phyloP scores from a whole-genome alignment of 2,329 filamentous ascomycete species.

The Whalleya microplaca region DNA sequence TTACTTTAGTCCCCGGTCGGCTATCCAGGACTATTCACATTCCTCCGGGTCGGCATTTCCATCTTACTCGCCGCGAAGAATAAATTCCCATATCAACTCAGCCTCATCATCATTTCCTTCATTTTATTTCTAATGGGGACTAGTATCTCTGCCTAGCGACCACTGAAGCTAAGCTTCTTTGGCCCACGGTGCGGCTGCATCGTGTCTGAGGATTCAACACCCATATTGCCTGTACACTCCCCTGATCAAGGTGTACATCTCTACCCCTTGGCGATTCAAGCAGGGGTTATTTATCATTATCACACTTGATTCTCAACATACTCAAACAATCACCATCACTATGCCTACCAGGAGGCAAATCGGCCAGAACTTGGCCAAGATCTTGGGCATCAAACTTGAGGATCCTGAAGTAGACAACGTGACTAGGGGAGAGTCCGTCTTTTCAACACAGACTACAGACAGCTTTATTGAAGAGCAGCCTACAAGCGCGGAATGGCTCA shows the following conservation, averaged over 20 bases:
- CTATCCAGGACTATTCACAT: not conserved
- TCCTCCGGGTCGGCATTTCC: not conserved
- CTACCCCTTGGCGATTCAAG: not conserved
- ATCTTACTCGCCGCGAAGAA: not conserved
- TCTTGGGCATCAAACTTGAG: constrained; percentile 80
- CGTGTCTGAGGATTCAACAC: not conserved
- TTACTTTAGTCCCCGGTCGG: not conserved
- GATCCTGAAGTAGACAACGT: constrained; percentile 69
- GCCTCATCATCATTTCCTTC: not conserved
- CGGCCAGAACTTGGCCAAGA: constrained; percentile 76
- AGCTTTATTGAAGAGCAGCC: constrained; percentile 85
- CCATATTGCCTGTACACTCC: not conserved
- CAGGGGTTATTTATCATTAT: not conserved
- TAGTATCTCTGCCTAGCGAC: constrained; percentile 2
- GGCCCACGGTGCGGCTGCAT: not conserved
- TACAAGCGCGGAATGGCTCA: constrained; percentile 72
- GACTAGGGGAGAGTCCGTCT: constrained; percentile 77
- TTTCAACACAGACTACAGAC: constrained; percentile 73
- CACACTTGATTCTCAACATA: not conserved
- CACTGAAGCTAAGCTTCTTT: constrained; percentile 3
- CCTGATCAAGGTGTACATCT: not conserved
- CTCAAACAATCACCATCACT: constrained; percentile 1
- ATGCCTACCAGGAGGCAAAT: constrained; percentile 58
- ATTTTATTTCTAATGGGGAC: constrained; percentile 12
- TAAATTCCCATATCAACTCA: not conserved